These are phyloP conservation scores for Entomortierella parvispora DNA, from an alignment of 192 early-diverging fungal genomes.

Conservation along the genomic window DNA sequence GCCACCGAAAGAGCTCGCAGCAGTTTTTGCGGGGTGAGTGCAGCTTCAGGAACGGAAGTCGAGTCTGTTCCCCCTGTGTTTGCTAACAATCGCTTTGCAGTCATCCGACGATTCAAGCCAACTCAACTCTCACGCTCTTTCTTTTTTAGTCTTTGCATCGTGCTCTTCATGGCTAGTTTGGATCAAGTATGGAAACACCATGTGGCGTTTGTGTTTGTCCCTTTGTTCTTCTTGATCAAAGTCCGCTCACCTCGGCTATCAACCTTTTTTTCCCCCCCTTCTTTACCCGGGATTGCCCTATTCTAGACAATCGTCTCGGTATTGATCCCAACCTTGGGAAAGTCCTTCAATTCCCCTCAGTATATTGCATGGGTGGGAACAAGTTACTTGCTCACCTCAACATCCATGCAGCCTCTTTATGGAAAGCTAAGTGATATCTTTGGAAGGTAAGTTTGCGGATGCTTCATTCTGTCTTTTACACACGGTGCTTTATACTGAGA, in stretches of 20 bases:
- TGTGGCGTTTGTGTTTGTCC: neutral
- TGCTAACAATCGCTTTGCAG: neutral
- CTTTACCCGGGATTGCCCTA: neutral
- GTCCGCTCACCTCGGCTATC: neutral
- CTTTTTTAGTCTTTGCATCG: conserved; percentile 16
- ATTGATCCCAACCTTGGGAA: conserved; percentile 32
- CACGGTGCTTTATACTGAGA: too few relatives aligned
- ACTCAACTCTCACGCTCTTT: neutral
- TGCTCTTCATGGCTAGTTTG: conserved; percentile 39
- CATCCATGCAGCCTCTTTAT: conserved; percentile 81
- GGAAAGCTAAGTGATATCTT: conserved; percentile 84
- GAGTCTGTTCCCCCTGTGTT: neutral
- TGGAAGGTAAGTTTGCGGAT: conserved; percentile 51
- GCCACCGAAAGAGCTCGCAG: conserved; percentile 27
- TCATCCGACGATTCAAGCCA: neutral
- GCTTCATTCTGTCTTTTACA: neutral
- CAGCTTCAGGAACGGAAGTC: too few relatives aligned
- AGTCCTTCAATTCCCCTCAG: conserved; percentile 71
- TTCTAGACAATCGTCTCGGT: conserved; percentile 42
- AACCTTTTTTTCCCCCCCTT: neutral
- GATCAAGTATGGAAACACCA: conserved; percentile 21
- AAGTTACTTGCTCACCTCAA: conserved; percentile 64
- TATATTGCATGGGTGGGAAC: conserved; percentile 87
- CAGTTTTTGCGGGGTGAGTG: conserved; percentile 33
- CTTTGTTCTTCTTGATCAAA: neutral